Conservation (phyloP, 108 stramenopile species). For the Skeletonema tropicum region DNA sequence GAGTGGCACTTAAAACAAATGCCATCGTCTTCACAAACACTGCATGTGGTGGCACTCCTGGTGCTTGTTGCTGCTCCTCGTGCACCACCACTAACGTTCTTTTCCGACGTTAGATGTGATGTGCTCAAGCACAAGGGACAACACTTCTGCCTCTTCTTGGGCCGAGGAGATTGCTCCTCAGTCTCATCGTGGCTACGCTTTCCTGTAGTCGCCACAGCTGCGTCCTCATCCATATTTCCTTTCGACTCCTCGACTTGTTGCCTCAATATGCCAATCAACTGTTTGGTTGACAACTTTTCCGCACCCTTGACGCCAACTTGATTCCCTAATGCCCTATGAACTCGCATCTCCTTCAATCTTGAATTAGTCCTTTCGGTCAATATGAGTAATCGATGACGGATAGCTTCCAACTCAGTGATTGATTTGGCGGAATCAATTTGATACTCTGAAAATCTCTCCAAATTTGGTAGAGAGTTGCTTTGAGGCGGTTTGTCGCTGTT, state of each 20-base stretch:
- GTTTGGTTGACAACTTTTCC: neutral
- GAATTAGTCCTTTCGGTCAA: neutral
- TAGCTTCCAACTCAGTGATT: neutral
- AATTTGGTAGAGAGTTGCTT: neutral
- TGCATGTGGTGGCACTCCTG: neutral
- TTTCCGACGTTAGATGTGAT: neutral
- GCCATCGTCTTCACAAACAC: neutral
- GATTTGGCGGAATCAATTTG: neutral
- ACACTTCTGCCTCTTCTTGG: neutral
- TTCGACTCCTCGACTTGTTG: neutral
- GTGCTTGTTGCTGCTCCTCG: neutral
- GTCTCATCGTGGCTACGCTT: neutral
- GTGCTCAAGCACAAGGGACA: constrained; percentile 1
- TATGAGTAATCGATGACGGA: neutral
- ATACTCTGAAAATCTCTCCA: constrained; percentile 3
- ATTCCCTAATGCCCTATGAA: neutral
- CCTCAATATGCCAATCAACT: neutral
- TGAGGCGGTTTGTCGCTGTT: neutral
- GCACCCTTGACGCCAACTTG: neutral
- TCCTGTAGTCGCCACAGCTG: neutral
- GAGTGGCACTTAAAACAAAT: neutral
- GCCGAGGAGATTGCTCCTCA: neutral
- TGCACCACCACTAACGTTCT: neutral
- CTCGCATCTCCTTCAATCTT: constrained; percentile 1
- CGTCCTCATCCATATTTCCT: neutral